A percentile compares a stretch with the other conserved stretches of the same genome.
These are phyloP conservation scores for Penicillium sp. DNA, from an alignment of 2,329 filamentous ascomycete genomes.

Conservation along the genomic window DNA sequence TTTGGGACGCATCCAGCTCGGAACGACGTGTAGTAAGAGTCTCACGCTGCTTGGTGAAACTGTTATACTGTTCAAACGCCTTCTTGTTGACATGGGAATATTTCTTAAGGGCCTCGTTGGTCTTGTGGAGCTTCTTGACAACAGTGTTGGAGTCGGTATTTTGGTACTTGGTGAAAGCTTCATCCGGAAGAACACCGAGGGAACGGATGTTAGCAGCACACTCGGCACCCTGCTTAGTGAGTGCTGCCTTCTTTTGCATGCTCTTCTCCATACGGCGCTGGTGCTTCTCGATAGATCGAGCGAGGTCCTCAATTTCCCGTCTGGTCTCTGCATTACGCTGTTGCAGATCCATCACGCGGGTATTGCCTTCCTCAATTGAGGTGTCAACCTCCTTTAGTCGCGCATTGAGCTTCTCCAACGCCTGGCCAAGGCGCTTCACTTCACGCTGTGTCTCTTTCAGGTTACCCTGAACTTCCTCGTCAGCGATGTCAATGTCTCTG, in stretches of 20 bases:
- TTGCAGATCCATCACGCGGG: slow-evolving; percentile 59
- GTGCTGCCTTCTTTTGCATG: slow-evolving; percentile 78
- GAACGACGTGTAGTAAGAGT: slow-evolving; percentile 77
- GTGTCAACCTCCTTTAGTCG: slow-evolving; percentile 73
- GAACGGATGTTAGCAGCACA: slow-evolving; percentile 87
- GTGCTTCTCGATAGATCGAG: slow-evolving; percentile 74
- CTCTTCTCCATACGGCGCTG: slow-evolving; percentile 91
- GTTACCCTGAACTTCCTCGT: slow-evolving; percentile 59
- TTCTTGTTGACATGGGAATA: slow-evolving; percentile 99
- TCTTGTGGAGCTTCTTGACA: slow-evolving; percentile 74
- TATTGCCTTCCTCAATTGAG: slow-evolving; percentile 61
- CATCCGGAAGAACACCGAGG: slow-evolving; percentile 86
- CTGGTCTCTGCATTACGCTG: slow-evolving; percentile 62
- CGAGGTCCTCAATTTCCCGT: slow-evolving; percentile 70
- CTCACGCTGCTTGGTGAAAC: slow-evolving; percentile 89
- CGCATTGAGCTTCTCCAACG: slow-evolving; percentile 63
- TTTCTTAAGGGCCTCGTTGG: slow-evolving; percentile 90
- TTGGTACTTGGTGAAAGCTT: slow-evolving; percentile 88
- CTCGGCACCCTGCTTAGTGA: slow-evolving; percentile 74
- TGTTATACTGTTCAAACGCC: slow-evolving; percentile 98
- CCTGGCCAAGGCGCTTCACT: slow-evolving; percentile 71
- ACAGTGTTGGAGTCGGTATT: slow-evolving; percentile 76
- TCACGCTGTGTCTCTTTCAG: slow-evolving; percentile 78
- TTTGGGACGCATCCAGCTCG: slow-evolving; percentile 82
- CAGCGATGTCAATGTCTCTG: slow-evolving; percentile 65